phyloP scores from a whole-genome alignment of 179 eudicot genomes.

The Spergularia azorica region DNA sequence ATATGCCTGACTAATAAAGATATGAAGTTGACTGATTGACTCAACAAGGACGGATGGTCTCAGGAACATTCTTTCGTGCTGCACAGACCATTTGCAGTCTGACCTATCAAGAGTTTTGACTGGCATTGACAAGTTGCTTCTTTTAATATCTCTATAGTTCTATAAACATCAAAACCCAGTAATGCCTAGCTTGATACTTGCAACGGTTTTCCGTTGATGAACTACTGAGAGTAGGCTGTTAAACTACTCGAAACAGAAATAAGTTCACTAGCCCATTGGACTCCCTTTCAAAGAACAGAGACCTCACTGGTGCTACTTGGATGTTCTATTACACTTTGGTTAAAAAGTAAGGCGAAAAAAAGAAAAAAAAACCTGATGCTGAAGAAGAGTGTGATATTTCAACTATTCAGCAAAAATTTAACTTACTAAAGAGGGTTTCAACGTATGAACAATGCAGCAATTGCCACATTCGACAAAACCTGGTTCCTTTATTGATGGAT shows the following conservation, averaged over 20 bases:
- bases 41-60: not conserved
- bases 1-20: not conserved
- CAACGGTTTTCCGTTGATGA: not conserved
- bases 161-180: too few species aligned
- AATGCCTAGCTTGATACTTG: too few species aligned
- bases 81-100: not conserved
- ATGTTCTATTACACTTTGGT: not conserved
- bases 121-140: too few species aligned
- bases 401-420: constrained; percentile 8
- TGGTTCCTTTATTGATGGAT: not conserved
- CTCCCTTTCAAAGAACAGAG: not conserved
- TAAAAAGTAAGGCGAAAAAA: not conserved
- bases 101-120: not conserved
- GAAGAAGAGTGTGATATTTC: not conserved
- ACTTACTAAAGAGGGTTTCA: not conserved
- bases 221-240: not conserved
- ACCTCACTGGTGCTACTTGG: not conserved
- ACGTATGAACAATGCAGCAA: constrained; percentile 4
- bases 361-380: not conserved
- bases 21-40: not conserved
- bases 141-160: too few species aligned
- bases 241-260: not conserved
- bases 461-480: constrained; percentile 2
- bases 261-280: not conserved
- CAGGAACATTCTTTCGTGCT: not conserved